Percentiles rank a stretch among this genome's conserved stretches.
phyloP scores from a whole-genome alignment of 495 filamentous ascomycete species.

The Daldinia decipiens region DNA sequence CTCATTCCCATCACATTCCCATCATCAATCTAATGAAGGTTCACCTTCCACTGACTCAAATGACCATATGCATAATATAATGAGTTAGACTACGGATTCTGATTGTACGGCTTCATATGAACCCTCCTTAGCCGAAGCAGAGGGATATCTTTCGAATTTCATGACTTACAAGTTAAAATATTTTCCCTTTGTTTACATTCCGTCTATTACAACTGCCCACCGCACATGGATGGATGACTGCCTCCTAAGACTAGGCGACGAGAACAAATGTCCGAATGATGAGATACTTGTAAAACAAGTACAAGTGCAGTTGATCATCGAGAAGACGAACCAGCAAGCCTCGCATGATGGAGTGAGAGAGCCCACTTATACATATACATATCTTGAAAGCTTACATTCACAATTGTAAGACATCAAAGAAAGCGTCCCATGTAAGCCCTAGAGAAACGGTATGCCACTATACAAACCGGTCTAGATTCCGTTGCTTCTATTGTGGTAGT shows the following conservation, averaged over 20 bases:
- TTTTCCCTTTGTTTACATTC: neutral
- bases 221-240: slow-evolving; percentile 20
- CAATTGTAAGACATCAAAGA: neutral
- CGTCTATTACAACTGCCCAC: neutral
- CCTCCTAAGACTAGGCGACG: neutral
- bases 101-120: neutral
- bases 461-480: neutral
- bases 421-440: neutral
- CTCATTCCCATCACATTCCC: neutral
- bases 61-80: neutral
- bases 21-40: neutral
- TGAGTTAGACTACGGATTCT: neutral
- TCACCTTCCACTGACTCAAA: neutral
- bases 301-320: neutral
- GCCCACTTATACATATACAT: neutral
- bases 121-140: neutral
- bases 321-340: neutral
- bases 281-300: neutral
- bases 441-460: neutral
- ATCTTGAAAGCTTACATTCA: neutral
- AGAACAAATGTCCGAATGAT: neutral
- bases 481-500: neutral
- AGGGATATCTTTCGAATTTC: neutral
- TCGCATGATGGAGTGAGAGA: neutral
- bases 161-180: neutral